Conservation (phyloP, 2,329 filamentous ascomycete species). For the Thielaviopsis ethacetica region DNA sequence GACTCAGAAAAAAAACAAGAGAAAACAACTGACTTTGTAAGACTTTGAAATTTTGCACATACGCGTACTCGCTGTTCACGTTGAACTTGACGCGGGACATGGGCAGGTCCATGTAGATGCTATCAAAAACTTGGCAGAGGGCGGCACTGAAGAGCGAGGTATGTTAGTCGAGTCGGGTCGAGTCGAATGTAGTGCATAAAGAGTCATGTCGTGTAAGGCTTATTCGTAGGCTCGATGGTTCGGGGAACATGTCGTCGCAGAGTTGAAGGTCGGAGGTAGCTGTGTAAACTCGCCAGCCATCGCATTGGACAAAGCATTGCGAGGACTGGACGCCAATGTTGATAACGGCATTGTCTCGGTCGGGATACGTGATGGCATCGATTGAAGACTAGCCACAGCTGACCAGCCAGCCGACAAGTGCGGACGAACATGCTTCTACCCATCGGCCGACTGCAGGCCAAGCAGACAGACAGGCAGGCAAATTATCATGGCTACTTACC, state of each 20-base stretch:
- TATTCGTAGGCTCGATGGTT: background rate
- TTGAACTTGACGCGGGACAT: constrained; percentile 98
- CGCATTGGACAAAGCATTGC: background rate
- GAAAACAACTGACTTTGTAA: constrained; percentile 59
- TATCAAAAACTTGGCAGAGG: constrained; percentile 94
- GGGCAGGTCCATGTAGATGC: constrained; percentile 87
- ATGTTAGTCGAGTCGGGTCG: constrained; percentile 1
- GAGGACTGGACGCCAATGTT: background rate
- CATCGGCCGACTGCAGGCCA: constrained; percentile 5
- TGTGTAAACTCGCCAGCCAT: background rate
- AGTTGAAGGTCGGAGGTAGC: background rate
- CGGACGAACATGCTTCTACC: background rate
- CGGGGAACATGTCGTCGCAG: background rate
- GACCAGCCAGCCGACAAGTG: background rate
- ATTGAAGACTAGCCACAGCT: background rate
- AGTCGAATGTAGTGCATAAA: background rate
- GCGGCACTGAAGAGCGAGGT: constrained; percentile 51
- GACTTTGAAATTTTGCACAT: constrained; percentile 96
- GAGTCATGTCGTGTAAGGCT: background rate
- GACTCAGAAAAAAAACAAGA: background rate
- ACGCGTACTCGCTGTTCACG: constrained; percentile 90
- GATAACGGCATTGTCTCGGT: background rate
- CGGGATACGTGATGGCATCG: background rate
- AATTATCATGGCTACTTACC: constrained; percentile 39
- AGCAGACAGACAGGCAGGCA: no score